Evolutionary conservation across 2,329 filamentous ascomycete genomes (phyloP), one percentile per base, ranked within the genome.

Genomic region (Trichoderma sp.): DNA sequence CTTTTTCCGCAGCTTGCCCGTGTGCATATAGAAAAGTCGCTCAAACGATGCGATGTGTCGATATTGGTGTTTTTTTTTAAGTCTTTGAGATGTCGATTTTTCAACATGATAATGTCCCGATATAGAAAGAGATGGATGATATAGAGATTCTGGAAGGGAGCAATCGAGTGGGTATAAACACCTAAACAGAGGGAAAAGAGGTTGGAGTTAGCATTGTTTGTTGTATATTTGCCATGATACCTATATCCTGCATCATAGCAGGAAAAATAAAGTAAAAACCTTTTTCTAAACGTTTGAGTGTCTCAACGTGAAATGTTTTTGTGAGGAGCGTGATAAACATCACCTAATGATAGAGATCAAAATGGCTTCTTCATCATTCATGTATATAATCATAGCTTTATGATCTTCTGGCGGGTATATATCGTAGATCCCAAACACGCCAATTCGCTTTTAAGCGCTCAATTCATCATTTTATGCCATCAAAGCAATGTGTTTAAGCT

Each of bases 401-500:
- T 69, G 14, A 52, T 37, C 55, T 59, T 57, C 35, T 55, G 29
- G 53, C 5, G 29, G 27, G 27, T 59, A 49, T 29, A 43, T 29
- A 43, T 43, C 40, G 16, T n/a, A n/a, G 40, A 43, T n/a, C 19
- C 55, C 64, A 67, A 35, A 66, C 47, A 58, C 37, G 37, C 29
- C 55, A 59, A 59, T 43, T n/a, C 31, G 52, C 37, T 35, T 35
- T 21, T 5, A 58, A 57, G 19, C 29, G 27, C 37, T 58, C n/a
- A 35, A 37, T 43, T 11, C 19, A 40, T 24, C 16, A 21, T 24
- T 64, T 78, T 65, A 85, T 31, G 79, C 78, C 83, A 87, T 84
- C 64, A 87, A 74, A 1, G 83, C 84, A 74, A 86, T 86, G 63
- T 86, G 83, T 72, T 84, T 85, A 4, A 87, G 76, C 71, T 87